Conservation (phyloP, 108 stramenopile genomes). For the Cyclotella cryptica region DNA sequence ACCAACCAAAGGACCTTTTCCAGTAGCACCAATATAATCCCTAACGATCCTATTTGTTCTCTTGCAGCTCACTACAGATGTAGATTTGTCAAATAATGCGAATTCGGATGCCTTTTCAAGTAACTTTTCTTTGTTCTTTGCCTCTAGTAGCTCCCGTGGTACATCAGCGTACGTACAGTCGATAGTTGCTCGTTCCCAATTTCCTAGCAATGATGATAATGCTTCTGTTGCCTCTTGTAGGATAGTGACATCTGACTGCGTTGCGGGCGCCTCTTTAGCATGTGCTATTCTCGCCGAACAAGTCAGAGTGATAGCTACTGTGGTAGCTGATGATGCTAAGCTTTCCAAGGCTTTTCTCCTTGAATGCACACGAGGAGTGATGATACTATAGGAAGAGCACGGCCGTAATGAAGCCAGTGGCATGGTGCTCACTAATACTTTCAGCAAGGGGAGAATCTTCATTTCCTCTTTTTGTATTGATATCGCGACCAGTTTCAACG, state of each 20-base stretch:
- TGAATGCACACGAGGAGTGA: not conserved
- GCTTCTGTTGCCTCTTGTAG: conserved; percentile 34
- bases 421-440: not conserved
- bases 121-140: conserved; percentile 79
- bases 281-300: not conserved
- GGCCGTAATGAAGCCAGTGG: not conserved
- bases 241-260: conserved; percentile 21
- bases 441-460: too few relatives aligned
- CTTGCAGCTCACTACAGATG: conserved; percentile 73
- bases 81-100: conserved; percentile 83
- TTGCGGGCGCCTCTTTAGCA: conserved; percentile 8
- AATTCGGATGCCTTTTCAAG: conserved; percentile 79
- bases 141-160: conserved; percentile 77
- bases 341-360: conserved; percentile 8
- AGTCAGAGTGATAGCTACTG: not conserved
- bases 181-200: conserved; percentile 67
- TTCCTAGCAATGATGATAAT: conserved; percentile 28
- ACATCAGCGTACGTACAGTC: conserved; percentile 89
- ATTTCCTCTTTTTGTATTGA: too few relatives aligned
- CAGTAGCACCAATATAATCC: conserved; percentile 79
- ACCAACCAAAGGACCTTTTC: conserved; percentile 77
- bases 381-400: not conserved
- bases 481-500: too few relatives aligned
- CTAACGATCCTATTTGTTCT: conserved; percentile 69
- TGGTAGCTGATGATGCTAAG: not conserved